These are phyloP conservation scores for Mortierella hygrophila DNA, from an alignment of 192 early-diverging fungal species.

Conservation along the genomic window DNA sequence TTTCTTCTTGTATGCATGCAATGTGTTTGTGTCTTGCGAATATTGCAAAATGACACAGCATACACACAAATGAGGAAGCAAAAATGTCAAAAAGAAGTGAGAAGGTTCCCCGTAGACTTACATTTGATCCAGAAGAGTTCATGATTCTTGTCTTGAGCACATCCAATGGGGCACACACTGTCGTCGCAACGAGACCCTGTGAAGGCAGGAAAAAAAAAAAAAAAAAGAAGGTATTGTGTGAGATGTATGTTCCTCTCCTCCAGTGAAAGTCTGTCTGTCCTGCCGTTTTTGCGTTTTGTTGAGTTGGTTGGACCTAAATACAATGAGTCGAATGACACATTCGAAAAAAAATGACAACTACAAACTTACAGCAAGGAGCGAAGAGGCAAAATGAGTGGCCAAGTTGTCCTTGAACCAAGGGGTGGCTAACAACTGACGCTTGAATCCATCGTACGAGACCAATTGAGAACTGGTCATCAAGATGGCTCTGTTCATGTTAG, in stretches of 20 bases:
- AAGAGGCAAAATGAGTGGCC: slow-evolving; percentile 75
- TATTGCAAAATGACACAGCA: slow-evolving; percentile 1
- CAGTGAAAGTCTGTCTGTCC: neutral
- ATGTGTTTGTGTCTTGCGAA: neutral
- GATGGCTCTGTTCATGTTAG: slow-evolving; percentile 92
- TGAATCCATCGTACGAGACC: slow-evolving; percentile 83
- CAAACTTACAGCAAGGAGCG: slow-evolving; percentile 74
- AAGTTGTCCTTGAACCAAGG: slow-evolving; percentile 74
- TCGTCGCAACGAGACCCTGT: slow-evolving; percentile 80
- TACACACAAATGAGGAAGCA: neutral
- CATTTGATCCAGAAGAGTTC: slow-evolving; percentile 70
- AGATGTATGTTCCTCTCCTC: neutral
- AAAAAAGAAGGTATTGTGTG: neutral
- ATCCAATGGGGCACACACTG: slow-evolving; percentile 82
- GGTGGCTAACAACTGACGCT: slow-evolving; percentile 74
- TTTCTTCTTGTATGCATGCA: neutral
- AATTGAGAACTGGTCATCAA: slow-evolving; percentile 83
- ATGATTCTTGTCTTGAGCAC: slow-evolving; percentile 91
- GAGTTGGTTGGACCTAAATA: neutral
- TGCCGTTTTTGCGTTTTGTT: neutral
- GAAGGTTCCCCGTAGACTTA: slow-evolving; percentile 9
- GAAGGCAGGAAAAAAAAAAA: neutral
- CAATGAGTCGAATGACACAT: slow-evolving; percentile 2
- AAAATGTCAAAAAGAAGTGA: neutral
- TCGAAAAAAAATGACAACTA: slow-evolving; percentile 7